A percentile compares a stretch with the other conserved stretches of the same genome.
Conservation (phyloP, 768 basidiomycete species). For the Gloeostereum incarnatum region DNA sequence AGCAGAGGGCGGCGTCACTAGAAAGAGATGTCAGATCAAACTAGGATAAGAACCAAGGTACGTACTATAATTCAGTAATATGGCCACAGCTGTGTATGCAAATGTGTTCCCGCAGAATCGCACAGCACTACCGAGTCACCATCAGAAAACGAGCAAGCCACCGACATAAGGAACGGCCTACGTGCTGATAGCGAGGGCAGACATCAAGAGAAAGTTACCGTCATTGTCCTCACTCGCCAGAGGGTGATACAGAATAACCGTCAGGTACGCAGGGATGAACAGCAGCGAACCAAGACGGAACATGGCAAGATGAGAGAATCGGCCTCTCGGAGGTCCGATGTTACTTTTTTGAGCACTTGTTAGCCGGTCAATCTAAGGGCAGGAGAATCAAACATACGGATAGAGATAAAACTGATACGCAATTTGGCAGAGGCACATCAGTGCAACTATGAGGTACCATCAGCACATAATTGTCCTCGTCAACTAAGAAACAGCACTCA, state of each 20-base stretch:
- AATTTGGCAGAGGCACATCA: constrained; percentile 94
- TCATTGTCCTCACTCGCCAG: constrained; percentile 64
- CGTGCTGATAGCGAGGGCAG: constrained; percentile 74
- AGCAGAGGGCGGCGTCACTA: constrained; percentile 86
- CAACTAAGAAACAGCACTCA: constrained; percentile 13
- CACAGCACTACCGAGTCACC: constrained; percentile 46
- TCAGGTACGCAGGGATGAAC: constrained; percentile 86
- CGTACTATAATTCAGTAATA: constrained; percentile 79
- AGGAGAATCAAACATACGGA: constrained; percentile 46
- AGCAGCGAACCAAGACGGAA: constrained; percentile 80
- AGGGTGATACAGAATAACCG: constrained; percentile 63
- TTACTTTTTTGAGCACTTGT: constrained; percentile 30
- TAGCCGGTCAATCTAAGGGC: background rate
- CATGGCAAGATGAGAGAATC: constrained; percentile 82
- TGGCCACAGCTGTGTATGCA: constrained; percentile 84
- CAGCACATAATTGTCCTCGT: constrained; percentile 6
- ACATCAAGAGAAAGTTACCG: constrained; percentile 76
- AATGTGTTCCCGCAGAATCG: constrained; percentile 87
- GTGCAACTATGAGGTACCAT: constrained; percentile 46
- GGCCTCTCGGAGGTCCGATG: constrained; percentile 72
- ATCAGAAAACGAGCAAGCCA: constrained; percentile 1
- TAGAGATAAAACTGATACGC: constrained; percentile 88
- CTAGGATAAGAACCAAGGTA: constrained; percentile 4
- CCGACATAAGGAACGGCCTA: constrained; percentile 27
- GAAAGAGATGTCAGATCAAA: constrained; percentile 8